A percentile compares a stretch with the other conserved stretches of the same genome.
phyloP scores from a whole-genome alignment of 2,329 filamentous ascomycete genomes.

The Exophiala phaeomuriformis region DNA sequence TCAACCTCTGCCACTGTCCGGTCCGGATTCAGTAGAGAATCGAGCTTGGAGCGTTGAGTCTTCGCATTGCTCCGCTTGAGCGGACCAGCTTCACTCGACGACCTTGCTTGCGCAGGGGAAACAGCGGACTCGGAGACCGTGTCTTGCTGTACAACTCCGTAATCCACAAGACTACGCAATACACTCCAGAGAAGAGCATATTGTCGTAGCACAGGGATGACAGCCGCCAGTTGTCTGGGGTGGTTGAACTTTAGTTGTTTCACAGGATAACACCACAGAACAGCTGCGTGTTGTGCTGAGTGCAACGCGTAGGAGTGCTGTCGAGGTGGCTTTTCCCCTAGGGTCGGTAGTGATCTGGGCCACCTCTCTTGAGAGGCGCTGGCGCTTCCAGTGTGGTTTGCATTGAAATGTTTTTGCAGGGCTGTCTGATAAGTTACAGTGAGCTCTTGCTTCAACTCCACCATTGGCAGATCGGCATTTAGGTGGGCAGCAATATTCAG shows the following conservation, averaged over 20 bases:
- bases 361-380: conserved; percentile 31
- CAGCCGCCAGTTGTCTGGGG: conserved; percentile 39
- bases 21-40: conserved; percentile 41
- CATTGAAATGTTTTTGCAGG: conserved; percentile 10
- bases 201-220: conserved; percentile 40
- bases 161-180: conserved; percentile 33
- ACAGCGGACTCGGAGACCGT: conserved; percentile 6
- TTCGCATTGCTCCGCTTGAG: conserved; percentile 37
- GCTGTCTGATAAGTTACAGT: conserved; percentile 25
- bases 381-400: conserved; percentile 12
- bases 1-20: background rate
- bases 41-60: conserved; percentile 46
- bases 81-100: background rate
- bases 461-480: conserved; percentile 35
- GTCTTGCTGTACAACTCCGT: conserved; percentile 17
- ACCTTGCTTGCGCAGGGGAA: conserved; percentile 26
- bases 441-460: conserved; percentile 29
- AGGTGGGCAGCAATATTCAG: conserved; percentile 37
- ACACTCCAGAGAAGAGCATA: conserved; percentile 39
- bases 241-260: conserved; percentile 40
- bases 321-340: conserved; percentile 31
- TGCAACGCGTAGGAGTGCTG: conserved; percentile 41
- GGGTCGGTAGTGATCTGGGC: conserved; percentile 30
- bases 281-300: conserved; percentile 32
- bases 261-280: conserved; percentile 28